Conservation (phyloP, 371 early-diverging fungal genomes). For the Dipsacomyces acuminosporus region DNA sequence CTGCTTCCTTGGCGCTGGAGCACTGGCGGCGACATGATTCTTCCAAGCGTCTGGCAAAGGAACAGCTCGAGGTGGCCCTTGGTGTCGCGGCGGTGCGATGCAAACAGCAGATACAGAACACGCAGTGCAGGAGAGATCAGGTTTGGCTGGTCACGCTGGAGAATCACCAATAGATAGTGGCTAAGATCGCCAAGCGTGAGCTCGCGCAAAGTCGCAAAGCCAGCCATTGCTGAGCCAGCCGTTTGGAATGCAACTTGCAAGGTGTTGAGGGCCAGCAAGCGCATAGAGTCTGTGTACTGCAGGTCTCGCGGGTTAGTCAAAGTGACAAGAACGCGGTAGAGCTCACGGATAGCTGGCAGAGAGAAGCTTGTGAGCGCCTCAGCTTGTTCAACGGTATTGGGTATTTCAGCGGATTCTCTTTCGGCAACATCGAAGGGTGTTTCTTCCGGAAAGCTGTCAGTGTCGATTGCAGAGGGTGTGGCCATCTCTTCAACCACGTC, state of each 20-base stretch:
- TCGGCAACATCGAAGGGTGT: not conserved
- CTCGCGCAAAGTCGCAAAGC: slow-evolving; percentile 60
- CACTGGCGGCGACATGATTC: slow-evolving; percentile 40
- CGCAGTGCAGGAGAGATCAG: slow-evolving; percentile 46
- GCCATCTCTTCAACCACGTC: not conserved
- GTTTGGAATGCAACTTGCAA: slow-evolving; percentile 77
- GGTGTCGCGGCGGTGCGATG: slow-evolving; percentile 37
- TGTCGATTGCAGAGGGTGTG: not conserved
- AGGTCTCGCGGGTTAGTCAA: slow-evolving; percentile 85
- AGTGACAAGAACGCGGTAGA: slow-evolving; percentile 83
- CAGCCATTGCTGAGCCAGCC: slow-evolving; percentile 73
- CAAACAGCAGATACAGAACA: slow-evolving; percentile 39
- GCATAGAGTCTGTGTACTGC: slow-evolving; percentile 90
- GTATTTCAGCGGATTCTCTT: not conserved
- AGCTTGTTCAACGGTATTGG: not conserved
- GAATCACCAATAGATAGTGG: slow-evolving; percentile 77
- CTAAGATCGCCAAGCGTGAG: slow-evolving; percentile 82
- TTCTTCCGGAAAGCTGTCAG: not conserved
- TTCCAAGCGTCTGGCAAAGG: slow-evolving; percentile 37
- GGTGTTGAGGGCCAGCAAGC: slow-evolving; percentile 78
- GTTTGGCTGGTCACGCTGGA: slow-evolving; percentile 31
- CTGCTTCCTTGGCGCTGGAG: slow-evolving; percentile 32
- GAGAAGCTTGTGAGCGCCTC: slow-evolving; percentile 54
- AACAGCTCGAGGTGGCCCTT: slow-evolving; percentile 46
- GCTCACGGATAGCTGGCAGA: slow-evolving; percentile 80